Base-by-base conservation (phyloP, 768 basidiomycete species). In the Termitomyces sp. region DNA sequence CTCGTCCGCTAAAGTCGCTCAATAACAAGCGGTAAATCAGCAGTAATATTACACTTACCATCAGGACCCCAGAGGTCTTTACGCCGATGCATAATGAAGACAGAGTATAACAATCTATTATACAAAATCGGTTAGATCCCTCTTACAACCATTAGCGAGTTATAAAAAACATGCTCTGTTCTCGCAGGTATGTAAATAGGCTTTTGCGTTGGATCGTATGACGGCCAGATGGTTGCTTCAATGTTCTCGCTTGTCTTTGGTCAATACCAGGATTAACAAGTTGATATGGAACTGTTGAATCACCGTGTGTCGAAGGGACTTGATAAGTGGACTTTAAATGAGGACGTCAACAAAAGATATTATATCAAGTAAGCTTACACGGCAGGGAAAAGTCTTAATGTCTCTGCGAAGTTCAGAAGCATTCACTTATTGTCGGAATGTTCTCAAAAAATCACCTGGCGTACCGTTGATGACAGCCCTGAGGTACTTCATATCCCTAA, bases 31-130 rank as follows among this genome's bases (percentile, higher is more conserved):
- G 4, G 8, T 28, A 16, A 16, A 35, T 53, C 20, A 7, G 2
- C 3, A 18, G 51, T 1, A 26, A 16, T 5, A 36, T 12, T 13
- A 16, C n/a, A 58, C 68, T 26, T 67, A 84, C 85, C 86, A 68
- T 88, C 87, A 5, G 87, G 86, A 9, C 87, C 87, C 87, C 87
- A 90, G 3, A 86, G 77, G 55, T 86, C 84, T 52, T 75, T 80
- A 52, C 84, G 76, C 40, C 86, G 74, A 38, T 89, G 87, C 85
- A 88, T 86, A 60, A 83, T 63, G 59, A 87, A 77, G 10, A 86
- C 81, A 5, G 84, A 84, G 65, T 85, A 88, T 0, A 72, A 56
- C 9, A 75, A 66, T 53, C 80, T 82, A 61, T 20, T 1, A 13
- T 26, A 40, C 26, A n/a, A 0, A 32, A 18, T 23, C 26, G 41